Base-by-base conservation (phyloP, 352 stramenopile species). In the Pythium rishiriense region DNA sequence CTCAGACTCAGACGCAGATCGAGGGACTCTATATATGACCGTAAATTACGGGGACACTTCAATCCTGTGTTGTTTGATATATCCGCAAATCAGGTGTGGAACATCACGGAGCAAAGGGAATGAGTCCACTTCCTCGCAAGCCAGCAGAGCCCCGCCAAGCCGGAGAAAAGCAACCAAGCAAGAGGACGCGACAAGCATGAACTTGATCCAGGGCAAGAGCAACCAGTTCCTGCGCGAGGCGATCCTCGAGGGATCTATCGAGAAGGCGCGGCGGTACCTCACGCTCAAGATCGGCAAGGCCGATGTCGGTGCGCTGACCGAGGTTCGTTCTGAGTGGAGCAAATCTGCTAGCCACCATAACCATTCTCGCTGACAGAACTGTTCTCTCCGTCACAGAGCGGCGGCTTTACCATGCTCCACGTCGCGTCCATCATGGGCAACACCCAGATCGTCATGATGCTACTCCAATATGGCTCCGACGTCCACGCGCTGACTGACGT, bases 371-470 rank as follows among this genome's bases (percentile, higher is more conserved):
- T 43, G 15, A 43, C 11, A 43, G n/a, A 43, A 43, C 42, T 35
- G 22, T 47, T 37, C 31, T 25, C 10, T n/a, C 7, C 22, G 45
- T 21, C 19, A 2, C 64, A 87, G 72, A 90, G 81, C 52, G 83
- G 85, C 22, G 83, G 85, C 43, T 94, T 94, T 65, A 85, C 70
- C 14, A 94, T 94, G 85, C 69, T 93, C 24, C 85, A 94, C 68
- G 89, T 83, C 39, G 83, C 85, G 39, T 72, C 74, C 45, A 74
- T 94, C 39, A 81, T 81, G 35, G 85, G 85, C 21, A 90, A 93
- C 66, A 91, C 82, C 48, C 82, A 93, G 73, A 90, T 93, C 73
- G 76, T 88, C n/a, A 90, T 93, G 81, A 93, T 93, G 85, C 68
- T 94, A 37, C 72, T 94, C 29, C 85, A 94, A 66, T 91, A 81